Evolutionary conservation across 2,329 filamentous ascomycete genomes (phyloP), one percentile per base, ranked within the genome.

Genomic region (Lithohypha guttulata): DNA sequence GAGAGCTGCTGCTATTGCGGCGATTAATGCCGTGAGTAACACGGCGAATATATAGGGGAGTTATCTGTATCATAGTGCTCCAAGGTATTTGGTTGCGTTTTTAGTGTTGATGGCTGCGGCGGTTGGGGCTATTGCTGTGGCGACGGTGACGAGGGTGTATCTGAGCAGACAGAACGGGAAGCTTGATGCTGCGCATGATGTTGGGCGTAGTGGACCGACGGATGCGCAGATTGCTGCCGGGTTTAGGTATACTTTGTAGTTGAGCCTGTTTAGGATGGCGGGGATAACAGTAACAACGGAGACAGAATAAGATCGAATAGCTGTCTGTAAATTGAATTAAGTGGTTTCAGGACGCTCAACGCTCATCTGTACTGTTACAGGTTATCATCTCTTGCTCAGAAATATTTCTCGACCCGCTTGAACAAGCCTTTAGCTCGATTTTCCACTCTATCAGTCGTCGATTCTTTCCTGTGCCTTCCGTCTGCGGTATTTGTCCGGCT

Each of bases 11-110:
- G 81, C 80, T 0, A 58, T 87, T 5, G 83, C 81, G 1, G 77
- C 80, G 45, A 84, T 87, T 59, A 89, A 89, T 53, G 77, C 22
- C 8, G 66, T 84, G 4, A 73, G 71, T 14, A 84, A 86, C 55
- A 67, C 28, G 14, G 36, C 41, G 10, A 45, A 45, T 30, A 51
- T 53, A 26, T 53, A 49, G 50, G 45, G 43, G 9, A 46, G 42
- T 3, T 53, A 53, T 36, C 43, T 53, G n/a, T 54, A 54, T 40
- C 46, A 39, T 15, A 45, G 44, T 11, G 39, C 46, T 7, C 52
- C 52, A n/a, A 49, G 50, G 7, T 53, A 51, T 30, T 39, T 53
- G 6, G 41, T 48, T 6, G 52, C 52, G 2, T 53, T 54, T 18
- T 26, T 48, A 21, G 41, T 54, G 11, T 52, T 53, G 20, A 47